A percentile compares a stretch with the other conserved stretches of the same genome.
Evolutionary conservation across 2,329 filamentous ascomycete genomes (phyloP).

Genomic region (Pseudogymnoascus sp.): DNA sequence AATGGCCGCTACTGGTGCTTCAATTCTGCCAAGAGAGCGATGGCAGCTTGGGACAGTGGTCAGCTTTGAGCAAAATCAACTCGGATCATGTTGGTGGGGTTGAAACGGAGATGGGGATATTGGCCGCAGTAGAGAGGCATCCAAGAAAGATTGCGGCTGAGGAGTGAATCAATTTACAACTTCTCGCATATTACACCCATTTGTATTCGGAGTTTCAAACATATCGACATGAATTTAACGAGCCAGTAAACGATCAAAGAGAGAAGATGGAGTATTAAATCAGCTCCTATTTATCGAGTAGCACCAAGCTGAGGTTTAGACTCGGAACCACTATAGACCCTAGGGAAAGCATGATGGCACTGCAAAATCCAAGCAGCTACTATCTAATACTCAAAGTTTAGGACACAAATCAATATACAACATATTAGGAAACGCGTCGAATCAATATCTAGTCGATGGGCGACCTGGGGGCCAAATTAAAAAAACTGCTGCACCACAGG

Average conservation of each 20-base stretch:
- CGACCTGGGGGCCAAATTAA: no score
- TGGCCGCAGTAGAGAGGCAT: background rate
- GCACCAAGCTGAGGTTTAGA: background rate
- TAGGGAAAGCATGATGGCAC: background rate
- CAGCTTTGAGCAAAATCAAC: background rate
- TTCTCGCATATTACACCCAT: background rate
- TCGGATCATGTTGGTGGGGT: background rate
- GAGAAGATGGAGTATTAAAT: background rate
- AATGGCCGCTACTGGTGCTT: slow-evolving; percentile 14
- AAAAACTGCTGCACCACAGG: no score
- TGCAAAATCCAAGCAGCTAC: background rate
- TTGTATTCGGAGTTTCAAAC: background rate
- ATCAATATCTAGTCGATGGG: background rate
- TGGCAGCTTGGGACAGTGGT: background rate
- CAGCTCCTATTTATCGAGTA: background rate
- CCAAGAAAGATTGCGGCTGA: background rate
- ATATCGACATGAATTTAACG: background rate
- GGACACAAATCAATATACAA: background rate
- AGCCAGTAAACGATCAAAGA: background rate
- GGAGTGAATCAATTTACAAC: background rate
- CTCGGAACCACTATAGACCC: background rate
- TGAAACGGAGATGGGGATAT: background rate
- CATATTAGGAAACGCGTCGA: background rate
- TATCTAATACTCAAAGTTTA: background rate
- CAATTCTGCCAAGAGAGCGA: background rate